Percentiles rank a stretch among this genome's conserved stretches.
phyloP scores from a whole-genome alignment of 768 basidiomycete genomes.

The Boletus fagicola region DNA sequence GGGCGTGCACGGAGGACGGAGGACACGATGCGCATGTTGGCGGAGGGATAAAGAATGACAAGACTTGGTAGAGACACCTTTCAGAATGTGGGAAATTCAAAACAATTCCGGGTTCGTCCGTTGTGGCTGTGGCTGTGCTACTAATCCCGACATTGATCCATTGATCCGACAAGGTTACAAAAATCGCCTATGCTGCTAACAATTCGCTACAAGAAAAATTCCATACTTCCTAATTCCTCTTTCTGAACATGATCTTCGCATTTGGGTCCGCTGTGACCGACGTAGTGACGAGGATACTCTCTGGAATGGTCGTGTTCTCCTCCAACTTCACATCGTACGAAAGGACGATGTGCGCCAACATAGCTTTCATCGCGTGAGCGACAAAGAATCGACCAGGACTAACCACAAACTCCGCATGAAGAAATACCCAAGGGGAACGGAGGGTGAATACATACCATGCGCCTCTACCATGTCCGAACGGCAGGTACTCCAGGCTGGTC shows the following conservation, averaged over 20 bases:
- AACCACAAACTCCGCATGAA: not conserved
- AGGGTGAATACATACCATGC: not conserved
- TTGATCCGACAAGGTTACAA: not conserved
- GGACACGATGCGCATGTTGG: slow-evolving; percentile 59
- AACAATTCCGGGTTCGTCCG: slow-evolving; percentile 19
- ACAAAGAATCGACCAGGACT: not conserved
- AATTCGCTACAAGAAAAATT: not conserved
- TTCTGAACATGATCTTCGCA: not conserved
- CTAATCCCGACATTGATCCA: too few species aligned
- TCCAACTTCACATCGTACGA: not conserved
- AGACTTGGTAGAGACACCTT: not conserved
- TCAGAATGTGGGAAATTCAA: slow-evolving; percentile 12
- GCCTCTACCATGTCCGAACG: not conserved
- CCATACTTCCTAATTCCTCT: not conserved
- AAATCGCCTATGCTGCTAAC: not conserved
- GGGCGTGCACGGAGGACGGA: slow-evolving; percentile 65
- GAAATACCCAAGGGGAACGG: not conserved
- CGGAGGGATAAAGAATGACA: slow-evolving; percentile 8
- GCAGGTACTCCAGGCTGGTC: not conserved
- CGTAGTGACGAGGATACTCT: not conserved
- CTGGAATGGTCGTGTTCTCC: not conserved
- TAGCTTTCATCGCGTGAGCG: not conserved
- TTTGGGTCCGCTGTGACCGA: not conserved
- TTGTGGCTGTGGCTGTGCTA: slow-evolving; percentile 23
- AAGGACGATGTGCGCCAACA: not conserved